Evolutionary conservation across 306 rosid species (phyloP), one percentile per base, ranked within the genome.

Genomic region (Casuarina glauca): DNA sequence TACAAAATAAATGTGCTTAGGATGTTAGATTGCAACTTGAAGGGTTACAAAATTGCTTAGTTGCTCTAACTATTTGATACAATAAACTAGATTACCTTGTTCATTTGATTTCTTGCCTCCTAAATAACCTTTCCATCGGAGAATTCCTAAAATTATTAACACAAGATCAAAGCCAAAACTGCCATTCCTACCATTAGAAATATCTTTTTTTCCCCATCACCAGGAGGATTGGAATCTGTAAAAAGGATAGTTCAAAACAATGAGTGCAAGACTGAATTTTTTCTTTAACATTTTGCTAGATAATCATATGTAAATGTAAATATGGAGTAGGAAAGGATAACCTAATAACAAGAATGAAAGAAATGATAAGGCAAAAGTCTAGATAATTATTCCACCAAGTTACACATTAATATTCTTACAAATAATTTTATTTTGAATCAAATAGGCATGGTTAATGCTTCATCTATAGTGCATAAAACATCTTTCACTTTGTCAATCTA

Each of bases 171-270:
- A 3, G 46, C 42, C 9, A 19, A 72, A 4, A 68, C 48, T 10
- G 6, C 72, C 36, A 36, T 48, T 63, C 64, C 81, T 54, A 72
- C 44, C 32, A 3, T 72, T 39, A 82, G 68, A 10, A 43, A 9
- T 13, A 52, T 61, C 54, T 66, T 72, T 36, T 3, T 67, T 11
- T 57, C 73, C 11, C 55, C 17, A n/a, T 54, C 50, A 35, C 12
- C 64, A 4, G 78, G 82, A 0, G 72, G 82, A 2, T 54, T 46
- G 39, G 64, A 82, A 48, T 82, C 82, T 82, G 42, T 42, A 69
- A 26, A 0, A 43, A 17, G 15, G 9, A 6, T 53, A 26, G 5
- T 12, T 2, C 6, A 13, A 3, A 9, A 68, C 7, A 15, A 16
- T 42, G 11, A 75, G 11, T 16, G 44, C 46, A 17, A 5, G 45